Conservation (phyloP, 768 basidiomycete species). For the Paxillus involutus region DNA sequence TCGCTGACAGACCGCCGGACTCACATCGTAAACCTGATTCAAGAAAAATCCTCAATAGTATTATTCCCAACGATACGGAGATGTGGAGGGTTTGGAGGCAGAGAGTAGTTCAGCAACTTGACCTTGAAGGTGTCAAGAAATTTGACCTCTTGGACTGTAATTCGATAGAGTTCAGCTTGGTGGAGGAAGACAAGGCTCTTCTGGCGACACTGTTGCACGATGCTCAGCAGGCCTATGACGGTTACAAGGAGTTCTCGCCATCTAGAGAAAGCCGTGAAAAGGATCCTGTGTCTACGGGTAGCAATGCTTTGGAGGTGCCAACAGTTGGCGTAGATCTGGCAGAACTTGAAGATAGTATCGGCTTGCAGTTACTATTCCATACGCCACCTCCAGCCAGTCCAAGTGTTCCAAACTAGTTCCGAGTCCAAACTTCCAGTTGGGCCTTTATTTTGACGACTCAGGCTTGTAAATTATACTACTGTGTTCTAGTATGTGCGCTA, state of each 20-base stretch:
- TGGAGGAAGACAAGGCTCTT: neutral
- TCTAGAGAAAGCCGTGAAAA: neutral
- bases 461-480: too few relatives aligned
- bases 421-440: too few relatives aligned
- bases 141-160: neutral
- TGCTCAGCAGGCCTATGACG: neutral
- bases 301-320: too few relatives aligned
- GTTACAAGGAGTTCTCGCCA: neutral
- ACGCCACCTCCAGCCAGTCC: too few relatives aligned
- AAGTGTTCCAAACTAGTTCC: too few relatives aligned
- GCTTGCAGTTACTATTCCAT: too few relatives aligned
- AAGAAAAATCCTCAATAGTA: conserved; percentile 9
- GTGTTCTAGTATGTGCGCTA: too few relatives aligned
- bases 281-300: neutral
- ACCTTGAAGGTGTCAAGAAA: neutral
- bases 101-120: neutral
- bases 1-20: conserved; percentile 4
- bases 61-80: conserved; percentile 19
- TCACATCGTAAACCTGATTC: neutral
- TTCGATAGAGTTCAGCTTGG: neutral
- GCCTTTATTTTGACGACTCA: too few relatives aligned
- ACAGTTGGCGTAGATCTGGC: too few relatives aligned
- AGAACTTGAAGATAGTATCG: too few relatives aligned
- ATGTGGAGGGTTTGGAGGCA: conserved; percentile 22
- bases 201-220: neutral